Base-by-base conservation (phyloP, 2,329 filamentous ascomycete species). In the Nigrospora osmanthi region DNA sequence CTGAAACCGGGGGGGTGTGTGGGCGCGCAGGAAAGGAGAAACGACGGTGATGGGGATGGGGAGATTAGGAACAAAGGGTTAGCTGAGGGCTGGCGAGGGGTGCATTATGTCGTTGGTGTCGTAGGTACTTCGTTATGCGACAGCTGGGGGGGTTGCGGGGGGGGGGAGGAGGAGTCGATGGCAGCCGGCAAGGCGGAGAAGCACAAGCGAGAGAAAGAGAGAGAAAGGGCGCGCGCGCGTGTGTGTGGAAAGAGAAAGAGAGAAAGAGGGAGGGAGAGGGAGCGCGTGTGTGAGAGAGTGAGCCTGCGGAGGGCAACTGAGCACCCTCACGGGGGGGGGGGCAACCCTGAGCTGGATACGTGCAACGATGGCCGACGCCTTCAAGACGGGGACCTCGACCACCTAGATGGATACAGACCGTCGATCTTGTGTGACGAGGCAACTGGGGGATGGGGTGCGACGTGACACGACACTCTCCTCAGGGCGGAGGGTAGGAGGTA, bases 71-170 rank as follows among this genome's bases (percentile, higher is more conserved):
- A 40, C 32, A 41, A 38, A 30, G 17, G 35, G 45, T 35, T 43
- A 43, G 37, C 40, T 44, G 35, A 43, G 36, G 45, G 41, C 36
- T 43, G 45, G 40, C 40, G 11, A 44, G n/a, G 47, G 33, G 41
- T 44, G 44, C 44, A 47, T 46, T 35, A 36, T 39, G 28, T 35
- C 32, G 40, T 15, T 42, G 32, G 11, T 14, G 34, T 35, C n/a
- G 34, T 16, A 35, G 13, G 12, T 35, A 16, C 14, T 35, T 35
- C 34, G 34, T 35, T 16, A 35, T 6, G 34, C 14, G 34, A 14
- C 11, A 12, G 14, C 34, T 35, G 6, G 15, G 14, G 34, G 6
- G 7, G 34, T 14, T 14, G 34, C 34, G 34, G 34, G 34, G 34
- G n/a, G n/a, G n/a, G n/a, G n/a, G n/a, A n/a, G n/a, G n/a, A n/a